A percentile compares a stretch with the other conserved stretches of the same genome.
These are phyloP conservation scores for Teratosphaeria epicoccoides DNA, from an alignment of 2,329 filamentous ascomycete species.

Conservation along the genomic window DNA sequence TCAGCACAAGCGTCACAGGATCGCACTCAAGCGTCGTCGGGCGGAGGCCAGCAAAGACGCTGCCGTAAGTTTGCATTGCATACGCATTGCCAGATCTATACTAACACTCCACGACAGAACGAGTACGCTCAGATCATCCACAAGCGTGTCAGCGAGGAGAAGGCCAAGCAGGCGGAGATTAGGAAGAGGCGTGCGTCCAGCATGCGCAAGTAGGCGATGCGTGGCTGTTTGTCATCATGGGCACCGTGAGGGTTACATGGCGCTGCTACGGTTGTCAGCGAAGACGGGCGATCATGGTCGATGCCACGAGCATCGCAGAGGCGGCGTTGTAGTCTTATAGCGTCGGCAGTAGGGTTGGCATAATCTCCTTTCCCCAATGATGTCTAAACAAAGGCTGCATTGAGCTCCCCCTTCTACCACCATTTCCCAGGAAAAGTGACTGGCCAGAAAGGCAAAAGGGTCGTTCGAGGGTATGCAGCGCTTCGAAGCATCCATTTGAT, in stretches of 20 bases:
- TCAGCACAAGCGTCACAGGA: slow-evolving; percentile 98
- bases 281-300: background rate
- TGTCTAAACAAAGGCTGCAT: background rate
- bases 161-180: slow-evolving; percentile 82
- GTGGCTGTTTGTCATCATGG: slow-evolving; percentile 1
- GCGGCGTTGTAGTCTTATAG: slow-evolving; percentile 1
- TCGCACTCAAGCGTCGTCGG: slow-evolving; percentile 96
- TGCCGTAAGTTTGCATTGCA: slow-evolving; percentile 58
- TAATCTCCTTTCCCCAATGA: background rate
- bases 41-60: slow-evolving; percentile 97
- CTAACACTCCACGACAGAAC: slow-evolving; percentile 48
- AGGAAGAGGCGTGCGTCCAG: slow-evolving; percentile 96
- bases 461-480: no score
- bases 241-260: slow-evolving; percentile 3
- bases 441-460: no score
- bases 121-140: slow-evolving; percentile 94
- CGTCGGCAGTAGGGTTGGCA: background rate
- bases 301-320: background rate
- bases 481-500: no score
- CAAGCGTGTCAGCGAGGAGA: slow-evolving; percentile 95
- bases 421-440: no score
- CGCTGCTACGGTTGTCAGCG: background rate
- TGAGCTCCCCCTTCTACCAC: background rate
- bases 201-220: slow-evolving; percentile 60
- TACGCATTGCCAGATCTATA: background rate